Percentiles rank a stretch among this genome's conserved stretches.
Evolutionary conservation across 345 rosid species (phyloP).

Genomic region (Triadica sebifera): DNA sequence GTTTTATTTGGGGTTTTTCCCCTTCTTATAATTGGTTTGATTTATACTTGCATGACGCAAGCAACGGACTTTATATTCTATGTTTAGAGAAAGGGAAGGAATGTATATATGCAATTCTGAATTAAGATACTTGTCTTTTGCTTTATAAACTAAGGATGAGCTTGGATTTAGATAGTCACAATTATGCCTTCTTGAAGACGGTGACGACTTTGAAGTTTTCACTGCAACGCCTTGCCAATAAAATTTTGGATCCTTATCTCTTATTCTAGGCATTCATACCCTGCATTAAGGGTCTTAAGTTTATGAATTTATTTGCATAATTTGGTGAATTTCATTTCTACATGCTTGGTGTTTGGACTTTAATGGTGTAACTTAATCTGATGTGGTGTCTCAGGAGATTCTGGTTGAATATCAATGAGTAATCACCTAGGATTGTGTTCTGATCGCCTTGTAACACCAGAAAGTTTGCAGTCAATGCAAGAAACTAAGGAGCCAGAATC

Average conservation of each 20-base stretch:
- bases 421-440: constrained; percentile 14
- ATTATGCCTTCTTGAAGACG: background rate
- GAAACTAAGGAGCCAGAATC: constrained; percentile 1
- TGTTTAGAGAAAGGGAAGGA: background rate
- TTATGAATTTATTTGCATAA: too few species aligned
- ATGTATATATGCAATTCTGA: background rate
- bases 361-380: constrained; percentile 3
- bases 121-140: background rate
- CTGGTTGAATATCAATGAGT: constrained; percentile 14
- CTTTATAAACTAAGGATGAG: background rate
- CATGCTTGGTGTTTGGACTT: background rate
- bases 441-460: constrained; percentile 11
- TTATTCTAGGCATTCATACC: background rate
- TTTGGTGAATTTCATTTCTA: background rate
- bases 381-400: background rate
- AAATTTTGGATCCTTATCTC: background rate
- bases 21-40: background rate
- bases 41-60: background rate
- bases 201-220: background rate
- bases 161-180: background rate
- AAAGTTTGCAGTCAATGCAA: constrained; percentile 10
- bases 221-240: background rate
- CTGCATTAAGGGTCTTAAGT: background rate
- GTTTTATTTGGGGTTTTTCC: background rate
- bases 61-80: background rate